Percentiles rank a stretch among this genome's conserved stretches.
These are phyloP conservation scores for Backusella circina DNA, from an alignment of 192 early-diverging fungal species.

Conservation along the genomic window DNA sequence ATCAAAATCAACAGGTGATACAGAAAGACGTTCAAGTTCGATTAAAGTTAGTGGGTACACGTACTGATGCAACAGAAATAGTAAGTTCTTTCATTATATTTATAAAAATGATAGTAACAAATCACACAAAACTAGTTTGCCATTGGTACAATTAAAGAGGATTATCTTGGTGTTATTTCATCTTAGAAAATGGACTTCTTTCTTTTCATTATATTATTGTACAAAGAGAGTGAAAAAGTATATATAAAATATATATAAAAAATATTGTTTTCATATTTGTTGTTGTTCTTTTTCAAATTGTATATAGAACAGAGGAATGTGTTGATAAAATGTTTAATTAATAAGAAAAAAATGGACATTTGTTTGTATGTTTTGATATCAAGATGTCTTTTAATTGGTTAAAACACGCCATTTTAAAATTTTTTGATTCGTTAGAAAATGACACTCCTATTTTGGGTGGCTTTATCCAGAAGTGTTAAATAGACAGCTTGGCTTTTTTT, in stretches of 20 bases:
- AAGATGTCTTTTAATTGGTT: background rate
- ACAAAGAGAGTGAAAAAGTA: too few species aligned
- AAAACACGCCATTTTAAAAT: background rate
- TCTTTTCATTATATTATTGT: too few species aligned
- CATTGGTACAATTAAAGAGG: conserved; percentile 96
- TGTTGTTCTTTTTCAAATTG: too few species aligned
- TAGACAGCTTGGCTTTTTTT: background rate
- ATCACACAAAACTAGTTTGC: too few species aligned
- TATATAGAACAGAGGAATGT: too few species aligned
- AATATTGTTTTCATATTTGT: background rate
- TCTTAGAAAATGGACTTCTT: background rate
- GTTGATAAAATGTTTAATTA: background rate
- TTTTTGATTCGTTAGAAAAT: background rate
- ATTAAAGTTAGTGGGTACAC: conserved; percentile 86
- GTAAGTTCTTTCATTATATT: too few species aligned
- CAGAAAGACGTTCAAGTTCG: conserved; percentile 85
- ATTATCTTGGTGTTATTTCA: conserved; percentile 82
- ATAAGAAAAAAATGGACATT: background rate
- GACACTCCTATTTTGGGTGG: background rate
- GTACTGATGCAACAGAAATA: conserved; percentile 90
- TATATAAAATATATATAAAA: too few species aligned
- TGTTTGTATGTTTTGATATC: background rate
- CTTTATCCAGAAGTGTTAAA: background rate
- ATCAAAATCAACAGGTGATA: conserved; percentile 47
- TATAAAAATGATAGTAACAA: too few species aligned